phyloP scores from a whole-genome alignment of 768 basidiomycete genomes.

The Nidula microcarpa region DNA sequence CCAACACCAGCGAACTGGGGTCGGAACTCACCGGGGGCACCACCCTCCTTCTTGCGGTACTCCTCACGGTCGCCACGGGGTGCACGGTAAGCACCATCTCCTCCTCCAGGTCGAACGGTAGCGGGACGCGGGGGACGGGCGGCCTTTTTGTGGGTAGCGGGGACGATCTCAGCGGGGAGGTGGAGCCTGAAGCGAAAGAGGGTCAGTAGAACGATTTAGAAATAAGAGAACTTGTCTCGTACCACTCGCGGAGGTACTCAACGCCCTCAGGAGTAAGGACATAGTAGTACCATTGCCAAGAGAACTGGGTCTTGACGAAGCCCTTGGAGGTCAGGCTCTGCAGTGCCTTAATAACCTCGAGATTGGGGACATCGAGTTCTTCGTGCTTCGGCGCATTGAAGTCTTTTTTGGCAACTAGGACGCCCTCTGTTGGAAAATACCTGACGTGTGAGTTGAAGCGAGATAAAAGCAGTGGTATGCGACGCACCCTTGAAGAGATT shows the following conservation, averaged over 20 bases:
- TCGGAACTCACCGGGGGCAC: conserved; percentile 85
- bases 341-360: conserved; percentile 69
- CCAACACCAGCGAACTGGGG: conserved; percentile 89
- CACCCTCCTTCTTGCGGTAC: conserved; percentile 90
- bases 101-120: conserved; percentile 63
- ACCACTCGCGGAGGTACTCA: conserved; percentile 93
- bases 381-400: conserved; percentile 97
- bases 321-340: conserved; percentile 73
- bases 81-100: conserved; percentile 80
- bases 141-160: conserved; percentile 96
- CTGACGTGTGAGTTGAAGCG: no score
- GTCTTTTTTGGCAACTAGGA: conserved; percentile 99
- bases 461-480: conserved; percentile 16
- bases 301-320: conserved; percentile 98
- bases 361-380: conserved; percentile 73
- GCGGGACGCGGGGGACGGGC: conserved; percentile 85
- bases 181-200: conserved; percentile 64
- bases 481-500: conserved; percentile 95
- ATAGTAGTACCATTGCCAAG: conserved; percentile 99
- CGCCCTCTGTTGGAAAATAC: conserved; percentile 67
- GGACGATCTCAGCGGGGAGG: conserved; percentile 94
- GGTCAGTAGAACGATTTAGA: neutral
- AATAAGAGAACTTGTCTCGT: conserved; percentile 12
- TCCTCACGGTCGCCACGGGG: conserved; percentile 89
- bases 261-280: conserved; percentile 95